A percentile compares a stretch with the other conserved stretches of the same genome.
Evolutionary conservation across 2,329 filamentous ascomycete species (phyloP).

Genomic region (Cordyceps javanica): DNA sequence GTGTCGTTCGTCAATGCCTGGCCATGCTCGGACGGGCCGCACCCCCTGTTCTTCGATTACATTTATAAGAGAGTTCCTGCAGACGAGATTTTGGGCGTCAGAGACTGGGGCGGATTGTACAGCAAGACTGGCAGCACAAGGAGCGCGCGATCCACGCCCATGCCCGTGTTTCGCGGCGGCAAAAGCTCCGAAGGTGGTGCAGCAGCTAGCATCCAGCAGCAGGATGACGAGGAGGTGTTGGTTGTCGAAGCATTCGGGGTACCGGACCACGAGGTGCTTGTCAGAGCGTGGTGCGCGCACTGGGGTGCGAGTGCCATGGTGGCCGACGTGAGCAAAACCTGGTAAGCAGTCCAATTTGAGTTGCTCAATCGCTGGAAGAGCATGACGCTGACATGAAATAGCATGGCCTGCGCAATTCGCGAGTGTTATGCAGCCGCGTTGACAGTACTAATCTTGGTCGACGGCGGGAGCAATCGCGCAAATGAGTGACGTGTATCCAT

Average conservation of each 20-base stretch:
- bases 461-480: slow-evolving; percentile 29
- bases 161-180: slow-evolving; percentile 22
- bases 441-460: slow-evolving; percentile 64
- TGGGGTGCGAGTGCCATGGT: slow-evolving; percentile 68
- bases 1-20: slow-evolving; percentile 61
- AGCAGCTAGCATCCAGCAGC: slow-evolving; percentile 27
- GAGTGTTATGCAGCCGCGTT: slow-evolving; percentile 70
- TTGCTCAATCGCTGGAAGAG: too few species aligned
- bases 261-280: slow-evolving; percentile 69
- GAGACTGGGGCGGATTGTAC: slow-evolving; percentile 56
- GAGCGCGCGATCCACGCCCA: slow-evolving; percentile 31
- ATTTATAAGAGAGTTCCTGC: slow-evolving; percentile 51
- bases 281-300: slow-evolving; percentile 69
- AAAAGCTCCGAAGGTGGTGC: slow-evolving; percentile 11
- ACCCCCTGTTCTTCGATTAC: slow-evolving; percentile 70
- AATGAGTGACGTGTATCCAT: background rate
- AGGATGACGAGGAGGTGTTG: slow-evolving; percentile 59
- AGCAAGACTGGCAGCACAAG: slow-evolving; percentile 16
- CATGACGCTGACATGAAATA: slow-evolving; percentile 20
- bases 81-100: slow-evolving; percentile 59
- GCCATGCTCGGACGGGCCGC: slow-evolving; percentile 57
- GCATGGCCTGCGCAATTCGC: slow-evolving; percentile 66
- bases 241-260: slow-evolving; percentile 69
- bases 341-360: slow-evolving; percentile 33
- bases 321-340: slow-evolving; percentile 63